Base-by-base conservation (phyloP, 495 filamentous ascomycete genomes). In the Recurvomyces mirabilis region DNA sequence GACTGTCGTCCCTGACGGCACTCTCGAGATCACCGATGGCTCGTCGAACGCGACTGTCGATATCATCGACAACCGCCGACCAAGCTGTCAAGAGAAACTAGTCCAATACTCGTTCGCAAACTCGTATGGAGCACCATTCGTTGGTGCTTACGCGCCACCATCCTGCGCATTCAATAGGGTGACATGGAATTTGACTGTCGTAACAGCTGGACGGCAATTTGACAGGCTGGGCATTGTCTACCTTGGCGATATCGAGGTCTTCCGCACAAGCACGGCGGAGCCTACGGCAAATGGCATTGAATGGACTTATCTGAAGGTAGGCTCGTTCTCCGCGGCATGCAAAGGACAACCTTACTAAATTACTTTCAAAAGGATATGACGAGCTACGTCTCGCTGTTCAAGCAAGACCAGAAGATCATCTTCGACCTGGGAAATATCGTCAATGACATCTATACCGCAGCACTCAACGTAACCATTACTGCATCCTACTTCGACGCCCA, bases 251-350 rank as follows among this genome's bases (percentile, higher is more conserved):
- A 74, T 74, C 15, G 87, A 93, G 58, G 70, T 94, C 2, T 91
- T 81, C 67, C 69, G 87, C 19, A 93, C 87, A 3, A 89, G 84
- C 11, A 94, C 87, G 4, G 85, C 86, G 0, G 82, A 94, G 62
- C 87, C 87, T 3, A 84, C 75, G 0, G 38, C 53, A 1, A 68
- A 70, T 33, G 86, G 87, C 1, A 89, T 93, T 38, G 52, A 68
- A 5, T 79, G 70, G 79, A 81, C 79, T 2, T 89, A 91, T 46
- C 66, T 79, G 44, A 94, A 94, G 33, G 47, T 48, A 15, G 5
- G 42, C 29, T 18, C 15, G 37, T 11, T n/a, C n/a, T n/a, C n/a
- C n/a, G n/a, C n/a, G n/a, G n/a, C n/a, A n/a, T n/a, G 18, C n/a
- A 10, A 26, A 28, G 5, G 7, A 6, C 18, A 37, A 36, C 10